Evolutionary conservation across 2,329 filamentous ascomycete genomes (phyloP), one percentile per base, ranked within the genome.

Genomic region (Sporothrix globosa): DNA sequence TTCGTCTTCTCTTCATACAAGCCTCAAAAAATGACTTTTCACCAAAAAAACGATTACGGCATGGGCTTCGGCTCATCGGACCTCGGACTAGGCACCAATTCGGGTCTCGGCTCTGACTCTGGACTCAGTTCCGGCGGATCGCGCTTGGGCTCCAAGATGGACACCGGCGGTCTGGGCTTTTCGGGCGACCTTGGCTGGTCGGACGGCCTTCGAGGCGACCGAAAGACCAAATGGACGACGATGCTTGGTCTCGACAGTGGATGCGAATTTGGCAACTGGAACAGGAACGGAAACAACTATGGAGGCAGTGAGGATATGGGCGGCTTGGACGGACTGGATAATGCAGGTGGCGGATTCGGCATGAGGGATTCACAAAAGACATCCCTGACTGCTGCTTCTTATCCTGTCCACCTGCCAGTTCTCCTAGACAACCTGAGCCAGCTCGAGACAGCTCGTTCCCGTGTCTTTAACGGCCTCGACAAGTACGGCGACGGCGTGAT

Each of bases 381-480:
- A 46, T 13, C 44, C 44, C 27, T 7, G 34, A 13, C 24, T 24
- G n/a, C 53, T 17, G 53, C 53, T 7, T n/a, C 53, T 3, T 14
- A 34, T 13, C 53, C 53, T 19, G 53, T 58, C 27, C 13, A 58
- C 53, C 53, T 7, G 2, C 53, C 53, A 1, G 24, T 58, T 27
- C 53, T 58, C 53, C 30, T 58, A 5, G 11, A 58, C 27, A 58
- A 34, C 27, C 13, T 58, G 5, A 6, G 24, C 27, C 14, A n/a
- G 27, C 53, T 58, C 27, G 53, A 58, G 34, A 30, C 11, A 7
- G 53, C 53, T 3, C 53, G 30, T 17, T 5, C 14, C 14, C 27
- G 17, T 3, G 53, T 58, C 27, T 58, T 58, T 27, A 58, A 58
- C 27, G 53, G 53, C 27, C 53, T 58, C 4, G 53, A 58, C 53